These are phyloP conservation scores for Cyphellophora attinorum DNA, from an alignment of 2,329 filamentous ascomycete genomes.

Conservation along the genomic window DNA sequence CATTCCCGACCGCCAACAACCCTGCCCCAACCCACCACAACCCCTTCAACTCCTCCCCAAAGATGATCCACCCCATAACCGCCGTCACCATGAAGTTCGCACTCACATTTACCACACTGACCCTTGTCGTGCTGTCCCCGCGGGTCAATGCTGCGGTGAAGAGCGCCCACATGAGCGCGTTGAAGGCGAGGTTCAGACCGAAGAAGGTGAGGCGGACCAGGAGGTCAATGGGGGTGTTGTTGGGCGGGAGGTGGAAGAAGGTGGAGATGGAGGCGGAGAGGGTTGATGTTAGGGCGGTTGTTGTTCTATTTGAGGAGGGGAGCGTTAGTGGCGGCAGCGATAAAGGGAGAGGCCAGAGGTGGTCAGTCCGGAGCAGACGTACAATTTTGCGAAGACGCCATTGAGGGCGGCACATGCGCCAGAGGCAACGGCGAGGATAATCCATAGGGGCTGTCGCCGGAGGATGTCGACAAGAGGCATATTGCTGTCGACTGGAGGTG, in stretches of 20 bases:
- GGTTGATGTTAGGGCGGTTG: constrained; percentile 47
- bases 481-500: not conserved
- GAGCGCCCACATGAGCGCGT: constrained; percentile 55
- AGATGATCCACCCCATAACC: constrained; percentile 47
- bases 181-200: constrained; percentile 52
- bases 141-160: constrained; percentile 55
- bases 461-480: constrained; percentile 8
- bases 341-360: too few species aligned
- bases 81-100: constrained; percentile 56
- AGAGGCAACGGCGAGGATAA: constrained; percentile 50
- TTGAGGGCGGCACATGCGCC: constrained; percentile 55
- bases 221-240: constrained; percentile 36
- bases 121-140: constrained; percentile 50
- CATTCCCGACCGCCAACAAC: constrained; percentile 51
- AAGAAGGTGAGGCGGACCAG: constrained; percentile 45
- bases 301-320: constrained; percentile 39
- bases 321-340: constrained; percentile 1
- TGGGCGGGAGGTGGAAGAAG: constrained; percentile 33
- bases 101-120: constrained; percentile 55
- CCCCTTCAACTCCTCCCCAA: constrained; percentile 45
- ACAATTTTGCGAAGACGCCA: constrained; percentile 59
- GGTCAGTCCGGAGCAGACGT: too few species aligned
- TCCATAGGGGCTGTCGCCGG: constrained; percentile 27
- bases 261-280: constrained; percentile 38
- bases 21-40: constrained; percentile 54